These are phyloP conservation scores for Xylariaceae sp. DNA, from an alignment of 2,329 filamentous ascomycete genomes.

Conservation along the genomic window DNA sequence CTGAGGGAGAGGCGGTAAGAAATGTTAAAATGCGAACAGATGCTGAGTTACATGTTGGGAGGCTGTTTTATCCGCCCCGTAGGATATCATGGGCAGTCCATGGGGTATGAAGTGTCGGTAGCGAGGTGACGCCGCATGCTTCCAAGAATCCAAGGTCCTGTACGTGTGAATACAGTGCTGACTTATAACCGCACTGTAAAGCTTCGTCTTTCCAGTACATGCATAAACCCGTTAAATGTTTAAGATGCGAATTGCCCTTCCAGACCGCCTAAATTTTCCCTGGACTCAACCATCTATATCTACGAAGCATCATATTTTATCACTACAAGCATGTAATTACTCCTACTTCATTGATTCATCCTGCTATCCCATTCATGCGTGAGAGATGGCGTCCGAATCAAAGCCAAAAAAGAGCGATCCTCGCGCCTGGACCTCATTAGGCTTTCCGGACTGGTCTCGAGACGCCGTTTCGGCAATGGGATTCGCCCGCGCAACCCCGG, in stretches of 20 bases:
- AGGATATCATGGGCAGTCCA: no score
- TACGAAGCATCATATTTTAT: no score
- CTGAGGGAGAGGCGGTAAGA: constrained; percentile 41
- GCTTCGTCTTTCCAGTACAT: no score
- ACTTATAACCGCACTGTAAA: no score
- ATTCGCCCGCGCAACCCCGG: constrained; percentile 83
- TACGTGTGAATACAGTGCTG: no score
- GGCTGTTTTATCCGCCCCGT: no score
- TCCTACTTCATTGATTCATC: background rate
- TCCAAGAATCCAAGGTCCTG: no score
- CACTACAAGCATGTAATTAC: background rate
- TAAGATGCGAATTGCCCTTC: constrained; percentile 9
- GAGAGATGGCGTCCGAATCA: constrained; percentile 34
- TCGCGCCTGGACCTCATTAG: constrained; percentile 62
- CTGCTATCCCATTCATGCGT: background rate
- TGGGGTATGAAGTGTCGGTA: no score
- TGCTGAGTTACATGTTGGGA: background rate
- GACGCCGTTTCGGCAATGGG: constrained; percentile 81
- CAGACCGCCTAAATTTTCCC: constrained; percentile 22
- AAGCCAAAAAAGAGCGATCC: constrained; percentile 42
- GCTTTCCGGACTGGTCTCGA: constrained; percentile 76
- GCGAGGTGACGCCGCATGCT: no score
- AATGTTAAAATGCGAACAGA: background rate
- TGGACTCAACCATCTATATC: background rate
- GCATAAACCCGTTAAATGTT: no score